Conservation (phyloP, 1,284 basidiomycete species). For the Cerrena zonata region DNA sequence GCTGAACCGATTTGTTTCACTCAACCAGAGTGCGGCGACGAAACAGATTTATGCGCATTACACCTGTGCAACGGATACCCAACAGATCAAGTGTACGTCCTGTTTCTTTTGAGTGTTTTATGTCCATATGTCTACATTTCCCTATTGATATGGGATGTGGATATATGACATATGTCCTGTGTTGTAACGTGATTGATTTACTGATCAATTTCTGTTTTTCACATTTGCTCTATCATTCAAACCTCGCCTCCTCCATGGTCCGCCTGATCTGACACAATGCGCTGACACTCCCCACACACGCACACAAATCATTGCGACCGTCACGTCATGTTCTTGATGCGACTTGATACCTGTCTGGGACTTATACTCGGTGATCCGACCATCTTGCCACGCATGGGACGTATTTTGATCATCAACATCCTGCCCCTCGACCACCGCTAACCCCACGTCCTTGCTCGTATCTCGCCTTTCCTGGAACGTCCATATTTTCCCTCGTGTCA, state of each 20-base stretch:
- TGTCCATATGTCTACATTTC: too few relatives aligned
- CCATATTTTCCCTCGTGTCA: not conserved
- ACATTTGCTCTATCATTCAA: not conserved
- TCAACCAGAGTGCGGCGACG: constrained; percentile 82
- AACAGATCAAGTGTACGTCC: constrained; percentile 78
- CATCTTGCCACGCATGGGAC: too few relatives aligned
- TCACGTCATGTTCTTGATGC: too few relatives aligned
- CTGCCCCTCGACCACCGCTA: not conserved
- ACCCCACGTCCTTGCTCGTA: not conserved
- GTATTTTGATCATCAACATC: not conserved
- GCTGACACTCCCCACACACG: too few relatives aligned
- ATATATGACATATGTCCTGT: not conserved
- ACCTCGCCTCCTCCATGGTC: not conserved
- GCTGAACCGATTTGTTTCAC: constrained; percentile 78
- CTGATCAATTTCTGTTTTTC: constrained; percentile 1
- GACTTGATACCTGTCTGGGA: too few relatives aligned
- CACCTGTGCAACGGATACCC: constrained; percentile 85
- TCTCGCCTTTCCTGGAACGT: not conserved
- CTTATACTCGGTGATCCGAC: too few relatives aligned
- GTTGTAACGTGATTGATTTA: constrained; percentile 16
- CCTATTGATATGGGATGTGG: too few relatives aligned
- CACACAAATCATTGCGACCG: too few relatives aligned
- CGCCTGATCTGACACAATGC: constrained; percentile 1
- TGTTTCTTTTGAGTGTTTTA: not conserved
- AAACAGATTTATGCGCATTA: constrained; percentile 88